A percentile compares a stretch with the other conserved stretches of the same genome.
These are phyloP conservation scores for Phytophthora pluvialis DNA, from an alignment of 352 stramenopile species.

Conservation along the genomic window DNA sequence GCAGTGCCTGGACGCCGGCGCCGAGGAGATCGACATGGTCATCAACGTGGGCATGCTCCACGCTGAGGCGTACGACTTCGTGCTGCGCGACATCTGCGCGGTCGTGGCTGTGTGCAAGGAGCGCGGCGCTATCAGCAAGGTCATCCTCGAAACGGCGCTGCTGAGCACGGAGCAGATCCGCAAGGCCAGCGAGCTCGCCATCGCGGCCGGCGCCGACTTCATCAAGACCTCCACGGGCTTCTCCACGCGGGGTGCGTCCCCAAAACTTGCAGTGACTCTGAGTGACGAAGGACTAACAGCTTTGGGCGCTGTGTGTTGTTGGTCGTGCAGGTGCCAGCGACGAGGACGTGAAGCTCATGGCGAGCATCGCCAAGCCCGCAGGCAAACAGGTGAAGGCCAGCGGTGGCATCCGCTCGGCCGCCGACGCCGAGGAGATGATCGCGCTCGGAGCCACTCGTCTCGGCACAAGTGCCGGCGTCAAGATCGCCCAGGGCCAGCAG, in stretches of 20 bases:
- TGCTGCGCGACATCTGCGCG: conserved; percentile 76
- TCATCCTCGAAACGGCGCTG: conserved; percentile 87
- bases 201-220: conserved; percentile 79
- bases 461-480: conserved; percentile 70
- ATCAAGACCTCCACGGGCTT: conserved; percentile 91
- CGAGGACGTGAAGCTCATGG: conserved; percentile 82
- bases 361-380: conserved; percentile 55
- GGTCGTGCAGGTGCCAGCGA: conserved; percentile 61
- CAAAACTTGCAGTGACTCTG: not conserved
- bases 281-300: not conserved
- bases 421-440: conserved; percentile 77
- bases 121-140: conserved; percentile 67
- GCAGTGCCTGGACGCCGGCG: conserved; percentile 67
- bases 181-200: conserved; percentile 70
- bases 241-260: conserved; percentile 63
- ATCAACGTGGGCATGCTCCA: conserved; percentile 78
- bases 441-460: conserved; percentile 72
- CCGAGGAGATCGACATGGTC: conserved; percentile 91
- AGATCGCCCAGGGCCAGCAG: conserved; percentile 60
- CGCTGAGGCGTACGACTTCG: conserved; percentile 72
- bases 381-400: conserved; percentile 85
- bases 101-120: conserved; percentile 75
- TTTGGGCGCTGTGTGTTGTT: not conserved
- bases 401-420: conserved; percentile 73
- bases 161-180: conserved; percentile 74